phyloP scores from a whole-genome alignment of 2,329 filamentous ascomycete species.

The Trichophyton equinum region DNA sequence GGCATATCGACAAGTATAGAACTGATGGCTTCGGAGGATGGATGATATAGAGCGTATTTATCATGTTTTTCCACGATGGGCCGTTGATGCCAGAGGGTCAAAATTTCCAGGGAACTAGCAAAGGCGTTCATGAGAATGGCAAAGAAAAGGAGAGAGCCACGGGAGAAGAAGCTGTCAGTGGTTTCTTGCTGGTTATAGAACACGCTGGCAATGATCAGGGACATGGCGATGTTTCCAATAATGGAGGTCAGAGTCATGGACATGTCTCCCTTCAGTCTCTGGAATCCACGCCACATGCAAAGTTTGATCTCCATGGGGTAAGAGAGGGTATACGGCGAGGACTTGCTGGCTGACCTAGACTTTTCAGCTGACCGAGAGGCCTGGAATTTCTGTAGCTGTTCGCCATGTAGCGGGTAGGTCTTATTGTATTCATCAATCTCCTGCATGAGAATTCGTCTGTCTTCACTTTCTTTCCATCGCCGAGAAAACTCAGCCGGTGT shows the following conservation, averaged over 20 bases:
- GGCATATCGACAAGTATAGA: slow-evolving; percentile 78
- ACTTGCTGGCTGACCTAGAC: slow-evolving; percentile 41
- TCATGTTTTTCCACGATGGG: slow-evolving; percentile 85
- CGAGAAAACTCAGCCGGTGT: slow-evolving; percentile 58
- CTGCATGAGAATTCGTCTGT: slow-evolving; percentile 30
- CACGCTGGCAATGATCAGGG: slow-evolving; percentile 65
- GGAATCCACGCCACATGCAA: slow-evolving; percentile 70
- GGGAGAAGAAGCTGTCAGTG: slow-evolving; percentile 64
- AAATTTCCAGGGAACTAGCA: slow-evolving; percentile 62
- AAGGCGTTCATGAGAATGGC: slow-evolving; percentile 80
- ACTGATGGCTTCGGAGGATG: slow-evolving; percentile 63
- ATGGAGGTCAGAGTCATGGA: slow-evolving; percentile 56
- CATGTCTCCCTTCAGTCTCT: slow-evolving; percentile 62
- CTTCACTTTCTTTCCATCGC: slow-evolving; percentile 43
- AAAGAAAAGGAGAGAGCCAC: slow-evolving; percentile 75
- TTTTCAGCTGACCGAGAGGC: slow-evolving; percentile 32
- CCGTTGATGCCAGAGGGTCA: slow-evolving; percentile 77
- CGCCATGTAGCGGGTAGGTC: slow-evolving; percentile 28
- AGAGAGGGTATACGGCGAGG: slow-evolving; percentile 74
- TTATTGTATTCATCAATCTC: slow-evolving; percentile 36
- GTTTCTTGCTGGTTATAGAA: slow-evolving; percentile 60
- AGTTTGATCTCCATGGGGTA: slow-evolving; percentile 62
- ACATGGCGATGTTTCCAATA: slow-evolving; percentile 59
- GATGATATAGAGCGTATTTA: slow-evolving; percentile 80
- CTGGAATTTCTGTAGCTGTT: slow-evolving; percentile 11